Base-by-base conservation (phyloP, 2,329 filamentous ascomycete species). In the Lachnellula cervina region DNA sequence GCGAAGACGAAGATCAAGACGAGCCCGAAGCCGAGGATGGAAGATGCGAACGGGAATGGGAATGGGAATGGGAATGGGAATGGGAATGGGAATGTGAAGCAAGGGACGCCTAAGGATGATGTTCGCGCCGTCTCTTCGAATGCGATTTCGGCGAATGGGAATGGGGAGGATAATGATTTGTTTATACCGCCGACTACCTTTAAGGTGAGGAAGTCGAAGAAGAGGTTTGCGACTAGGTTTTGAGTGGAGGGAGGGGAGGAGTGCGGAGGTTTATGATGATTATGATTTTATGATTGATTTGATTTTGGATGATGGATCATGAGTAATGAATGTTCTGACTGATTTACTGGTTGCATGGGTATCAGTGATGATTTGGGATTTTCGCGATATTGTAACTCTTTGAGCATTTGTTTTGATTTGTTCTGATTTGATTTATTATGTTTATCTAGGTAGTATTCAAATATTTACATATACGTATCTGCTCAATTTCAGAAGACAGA, bases 131-230 rank as follows among this genome's bases (percentile, higher is more conserved):
- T n/a, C n/a, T n/a, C n/a, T n/a, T n/a, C n/a, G n/a, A n/a, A n/a
- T n/a, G n/a, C n/a, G n/a, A n/a, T 21, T n/a, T n/a, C n/a, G 4
- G 25, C 7, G 25, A 35, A 19, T 16, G 21, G 5, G 4, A 46
- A 46, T 46, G 44, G 25, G 5, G 28, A 32, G 28, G 44, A 46
- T 17, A 46, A 46, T 17, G 44, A 46, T 32, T 17, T 46, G 23
- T 46, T 46, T 17, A 21, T 46, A 6, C 44, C 44, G 23, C 44
- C 44, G 5, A 14, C 44, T 23, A 46, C 21, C 16, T 58, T 60
- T 14, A 55, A 58, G 25, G 54, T 59, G n/a, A 53, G 54, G 40
- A 61, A 59, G 54, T 54, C 56, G 8, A 61, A 61, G 54, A 61
- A 59, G 52, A 51, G 42, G 4, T 61, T 61, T 25, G 40, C 54